Evolutionary conservation across 2,329 filamentous ascomycete genomes (phyloP), one percentile per base, ranked within the genome.

Genomic region (Fusarium verticillioides): DNA sequence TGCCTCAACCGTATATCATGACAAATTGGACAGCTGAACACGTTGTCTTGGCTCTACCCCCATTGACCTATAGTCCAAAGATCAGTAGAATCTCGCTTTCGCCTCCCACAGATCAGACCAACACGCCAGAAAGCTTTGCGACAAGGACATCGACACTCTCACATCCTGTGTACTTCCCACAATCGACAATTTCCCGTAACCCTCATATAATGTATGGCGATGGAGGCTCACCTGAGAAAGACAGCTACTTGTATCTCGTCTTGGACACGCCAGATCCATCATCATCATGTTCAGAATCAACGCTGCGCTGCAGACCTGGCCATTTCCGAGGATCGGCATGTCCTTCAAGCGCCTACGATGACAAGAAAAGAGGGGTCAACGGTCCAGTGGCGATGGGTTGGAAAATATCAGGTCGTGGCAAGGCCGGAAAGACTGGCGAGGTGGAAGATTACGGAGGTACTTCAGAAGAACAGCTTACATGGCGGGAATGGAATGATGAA

Each of bases 41-140:
- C 4, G 10, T 56, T 11, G 16, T 30, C 15, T 10, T 32, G 4
- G 52, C 21, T 18, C 21, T 56, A 3, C 52, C 36, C 2, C 52
- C 36, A 30, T 40, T 42, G 19, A 32, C 26, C 11, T 43, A 56
- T 7, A 42, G 26, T 15, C 37, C 52, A 1, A 56, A 32, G 36
- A 56, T 56, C 26, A 23, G 43, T 2, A 32, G 2, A 10, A 43
- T 56, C 1, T 43, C 9, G 6, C 52, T 56, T 18, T 21, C 4
- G 1, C 11, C 21, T 2, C 11, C 8, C 4, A 0, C 3, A n/a
- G 16, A n/a, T 8, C 52, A 23, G 6, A 12, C 1, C 9, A 19
- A 9, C 8, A 2, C 12, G 8, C 4, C 15, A 0, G 23, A 9
- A 42, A 9, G 18, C 7, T 4, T 28, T 2, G 3, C 2, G 9